Percentiles rank a stretch among this genome's conserved stretches.
Evolutionary conservation across 768 basidiomycete genomes (phyloP).

Genomic region (Boletus coccyginus): DNA sequence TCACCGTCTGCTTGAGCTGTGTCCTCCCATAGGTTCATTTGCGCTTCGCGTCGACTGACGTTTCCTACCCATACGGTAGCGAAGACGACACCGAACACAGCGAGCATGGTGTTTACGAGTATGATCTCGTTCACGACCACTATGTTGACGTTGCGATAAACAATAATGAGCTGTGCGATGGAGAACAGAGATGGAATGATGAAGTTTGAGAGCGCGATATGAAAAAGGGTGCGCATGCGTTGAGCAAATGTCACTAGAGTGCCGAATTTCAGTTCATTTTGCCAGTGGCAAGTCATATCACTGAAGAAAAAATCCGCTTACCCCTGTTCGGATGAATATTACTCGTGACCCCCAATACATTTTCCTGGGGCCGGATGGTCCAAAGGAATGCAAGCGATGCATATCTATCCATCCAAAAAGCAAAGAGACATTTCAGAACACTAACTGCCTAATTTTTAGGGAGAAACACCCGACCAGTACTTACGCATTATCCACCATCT

Average conservation of each 20-base stretch:
- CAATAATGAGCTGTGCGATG: constrained; percentile 28
- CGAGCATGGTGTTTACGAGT: constrained; percentile 29
- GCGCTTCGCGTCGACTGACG: background rate
- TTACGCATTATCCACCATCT: constrained; percentile 30
- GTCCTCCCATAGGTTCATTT: background rate
- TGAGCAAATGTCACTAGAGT: constrained; percentile 19
- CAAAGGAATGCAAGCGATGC: constrained; percentile 28
- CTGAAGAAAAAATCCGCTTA: background rate
- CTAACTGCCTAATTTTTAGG: background rate
- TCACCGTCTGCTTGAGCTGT: background rate
- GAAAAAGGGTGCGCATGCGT: constrained; percentile 26
- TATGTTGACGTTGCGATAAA: constrained; percentile 25
- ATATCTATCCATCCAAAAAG: constrained; percentile 13
- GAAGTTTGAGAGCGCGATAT: constrained; percentile 33
- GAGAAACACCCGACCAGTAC: background rate
- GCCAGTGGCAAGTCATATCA: background rate
- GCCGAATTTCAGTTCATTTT: background rate
- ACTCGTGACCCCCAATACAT: constrained; percentile 14
- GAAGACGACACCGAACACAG: constrained; percentile 33
- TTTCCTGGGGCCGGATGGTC: constrained; percentile 18
- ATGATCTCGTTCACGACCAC: constrained; percentile 25
- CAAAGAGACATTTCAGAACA: background rate
- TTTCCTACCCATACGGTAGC: constrained; percentile 32
- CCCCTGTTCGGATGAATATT: constrained; percentile 16
- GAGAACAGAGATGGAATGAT: constrained; percentile 32